Conservation (phyloP, 352 stramenopile genomes). For the Phytophthora pisi region DNA sequence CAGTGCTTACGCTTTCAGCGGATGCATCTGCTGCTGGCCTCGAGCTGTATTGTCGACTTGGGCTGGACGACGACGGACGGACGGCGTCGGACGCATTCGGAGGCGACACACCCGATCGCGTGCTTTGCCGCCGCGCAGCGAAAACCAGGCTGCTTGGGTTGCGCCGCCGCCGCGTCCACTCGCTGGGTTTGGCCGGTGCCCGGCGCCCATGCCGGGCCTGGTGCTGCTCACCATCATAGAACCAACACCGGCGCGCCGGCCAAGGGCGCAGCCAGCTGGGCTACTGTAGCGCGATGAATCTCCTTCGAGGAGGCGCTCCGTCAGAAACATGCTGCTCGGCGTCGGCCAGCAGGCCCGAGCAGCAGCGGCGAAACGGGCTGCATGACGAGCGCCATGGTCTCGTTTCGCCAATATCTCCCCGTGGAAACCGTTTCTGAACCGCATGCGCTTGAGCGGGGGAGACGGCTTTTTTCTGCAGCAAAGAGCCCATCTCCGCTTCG, state of each 20-base stretch:
- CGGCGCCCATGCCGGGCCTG: slow-evolving; percentile 8
- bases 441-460: slow-evolving; percentile 7
- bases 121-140: slow-evolving; percentile 29
- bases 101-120: slow-evolving; percentile 7
- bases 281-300: slow-evolving; percentile 20
- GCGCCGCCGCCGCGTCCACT: slow-evolving; percentile 13
- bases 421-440: slow-evolving; percentile 5
- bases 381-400: neutral
- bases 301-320: slow-evolving; percentile 12
- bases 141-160: slow-evolving; percentile 34
- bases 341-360: neutral
- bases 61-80: neutral
- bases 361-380: slow-evolving; percentile 3
- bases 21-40: no score
- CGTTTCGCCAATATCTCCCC: slow-evolving; percentile 21
- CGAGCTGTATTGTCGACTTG: no score
- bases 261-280: slow-evolving; percentile 2
- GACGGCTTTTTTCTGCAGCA: neutral
- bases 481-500: neutral
- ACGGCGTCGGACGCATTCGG: neutral
- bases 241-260: slow-evolving; percentile 9
- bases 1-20: neutral
- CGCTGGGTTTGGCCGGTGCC: slow-evolving; percentile 8
- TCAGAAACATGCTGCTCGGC: slow-evolving; percentile 11
- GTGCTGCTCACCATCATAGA: slow-evolving; percentile 28